Evolutionary conservation across 1,139 yeast species (phyloP).

Genomic region (Taphrina flavorubra): DNA sequence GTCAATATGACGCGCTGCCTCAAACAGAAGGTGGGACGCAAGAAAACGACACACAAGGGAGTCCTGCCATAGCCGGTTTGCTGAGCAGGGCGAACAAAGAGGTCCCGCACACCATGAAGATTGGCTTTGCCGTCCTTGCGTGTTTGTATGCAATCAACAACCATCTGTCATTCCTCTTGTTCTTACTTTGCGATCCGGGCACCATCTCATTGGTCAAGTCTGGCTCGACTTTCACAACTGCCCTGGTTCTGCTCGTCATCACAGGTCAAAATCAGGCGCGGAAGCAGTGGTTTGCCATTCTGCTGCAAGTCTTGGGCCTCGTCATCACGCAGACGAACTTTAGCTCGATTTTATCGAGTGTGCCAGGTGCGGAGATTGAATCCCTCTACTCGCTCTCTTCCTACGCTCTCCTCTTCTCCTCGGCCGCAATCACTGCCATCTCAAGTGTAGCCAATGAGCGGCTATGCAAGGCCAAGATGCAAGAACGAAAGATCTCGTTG

Average conservation of each 20-base stretch:
- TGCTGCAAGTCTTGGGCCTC: not conserved
- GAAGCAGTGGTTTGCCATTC: not conserved
- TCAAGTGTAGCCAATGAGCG: not conserved
- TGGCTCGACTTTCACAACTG: not conserved
- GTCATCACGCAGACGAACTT: not conserved
- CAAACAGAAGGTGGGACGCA: no score
- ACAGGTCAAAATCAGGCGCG: not conserved
- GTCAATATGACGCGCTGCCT: no score
- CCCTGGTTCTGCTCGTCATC: not conserved
- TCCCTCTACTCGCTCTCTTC: not conserved
- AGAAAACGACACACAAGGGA: no score
- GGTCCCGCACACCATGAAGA: not conserved
- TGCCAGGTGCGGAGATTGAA: not conserved
- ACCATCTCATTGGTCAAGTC: not conserved
- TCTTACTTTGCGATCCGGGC: not conserved
- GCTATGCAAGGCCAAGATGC: not conserved
- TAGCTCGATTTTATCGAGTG: not conserved
- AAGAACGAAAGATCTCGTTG: not conserved
- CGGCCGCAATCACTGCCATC: not conserved
- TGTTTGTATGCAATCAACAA: not conserved
- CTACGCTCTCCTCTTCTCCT: not conserved
- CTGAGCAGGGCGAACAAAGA: no score
- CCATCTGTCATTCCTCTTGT: not conserved
- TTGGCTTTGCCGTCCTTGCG: not conserved
- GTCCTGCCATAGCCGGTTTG: no score